Conservation (phyloP, 805 yeast genomes). For the Saturnispora kantuleensis region DNA sequence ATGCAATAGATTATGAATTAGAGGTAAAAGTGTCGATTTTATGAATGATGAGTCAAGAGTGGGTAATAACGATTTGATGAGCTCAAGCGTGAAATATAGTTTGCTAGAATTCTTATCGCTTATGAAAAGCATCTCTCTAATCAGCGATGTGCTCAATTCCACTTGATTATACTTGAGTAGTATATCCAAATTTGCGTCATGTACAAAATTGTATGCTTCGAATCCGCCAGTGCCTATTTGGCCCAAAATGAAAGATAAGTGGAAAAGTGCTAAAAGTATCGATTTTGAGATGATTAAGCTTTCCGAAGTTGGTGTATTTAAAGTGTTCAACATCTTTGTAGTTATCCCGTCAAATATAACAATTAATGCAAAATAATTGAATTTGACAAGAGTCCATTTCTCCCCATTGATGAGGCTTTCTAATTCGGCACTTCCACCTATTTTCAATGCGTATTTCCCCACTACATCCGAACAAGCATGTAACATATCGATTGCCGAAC, state of each 20-base stretch:
- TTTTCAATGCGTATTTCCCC: too few relatives aligned
- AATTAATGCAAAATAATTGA: slow-evolving; percentile 37
- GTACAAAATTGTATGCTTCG: slow-evolving; percentile 52
- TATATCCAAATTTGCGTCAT: slow-evolving; percentile 26
- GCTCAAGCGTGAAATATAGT: slow-evolving; percentile 35
- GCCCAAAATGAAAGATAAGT: slow-evolving; percentile 38
- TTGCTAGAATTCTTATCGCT: slow-evolving; percentile 19
- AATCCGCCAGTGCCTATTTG: slow-evolving; percentile 57
- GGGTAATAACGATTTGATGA: slow-evolving; percentile 35
- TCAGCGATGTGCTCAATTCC: slow-evolving; percentile 20
- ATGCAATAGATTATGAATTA: slow-evolving; percentile 19
- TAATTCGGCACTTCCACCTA: background rate
- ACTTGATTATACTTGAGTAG: slow-evolving; percentile 19
- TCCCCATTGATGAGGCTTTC: slow-evolving; percentile 5
- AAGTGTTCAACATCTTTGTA: slow-evolving; percentile 21
- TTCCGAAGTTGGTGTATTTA: slow-evolving; percentile 2
- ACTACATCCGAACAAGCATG: too few relatives aligned
- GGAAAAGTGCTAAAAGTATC: slow-evolving; percentile 30
- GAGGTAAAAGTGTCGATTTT: slow-evolving; percentile 17
- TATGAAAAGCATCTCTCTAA: slow-evolving; percentile 12
- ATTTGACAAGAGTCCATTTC: slow-evolving; percentile 21
- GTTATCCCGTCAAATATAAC: slow-evolving; percentile 42
- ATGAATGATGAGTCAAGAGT: slow-evolving; percentile 29
- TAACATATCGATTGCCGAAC: slow-evolving; percentile 1
- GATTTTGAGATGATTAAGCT: slow-evolving; percentile 7